These are phyloP conservation scores for Gautieria morchelliformis DNA, from an alignment of 768 basidiomycete genomes.

Conservation along the genomic window DNA sequence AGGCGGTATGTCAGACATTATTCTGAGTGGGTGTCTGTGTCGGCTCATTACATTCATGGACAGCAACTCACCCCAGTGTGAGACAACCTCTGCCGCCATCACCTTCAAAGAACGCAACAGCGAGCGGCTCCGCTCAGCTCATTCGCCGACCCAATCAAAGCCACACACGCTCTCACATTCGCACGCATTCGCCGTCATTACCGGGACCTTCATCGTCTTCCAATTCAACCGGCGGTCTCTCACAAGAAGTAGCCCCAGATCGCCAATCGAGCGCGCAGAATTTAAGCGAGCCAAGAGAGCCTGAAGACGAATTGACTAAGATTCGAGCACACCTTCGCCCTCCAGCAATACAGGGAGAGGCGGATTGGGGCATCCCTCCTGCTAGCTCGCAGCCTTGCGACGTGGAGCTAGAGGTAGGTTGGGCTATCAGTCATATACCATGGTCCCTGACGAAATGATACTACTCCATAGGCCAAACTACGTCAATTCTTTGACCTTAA, in stretches of 20 bases:
- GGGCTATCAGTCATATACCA: not conserved
- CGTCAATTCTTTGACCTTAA: slow-evolving; percentile 70
- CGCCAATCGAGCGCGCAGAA: not conserved
- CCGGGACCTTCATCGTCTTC: not conserved
- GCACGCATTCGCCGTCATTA: not conserved
- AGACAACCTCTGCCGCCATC: not conserved
- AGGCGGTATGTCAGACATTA: slow-evolving; percentile 1
- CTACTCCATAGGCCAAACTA: slow-evolving; percentile 59
- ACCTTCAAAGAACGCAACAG: not conserved
- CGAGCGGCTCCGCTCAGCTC: not conserved
- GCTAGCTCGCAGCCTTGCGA: slow-evolving; percentile 46
- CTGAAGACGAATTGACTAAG: slow-evolving; percentile 30
- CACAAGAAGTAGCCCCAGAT: not conserved
- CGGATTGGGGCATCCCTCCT: slow-evolving; percentile 73
- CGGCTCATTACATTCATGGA: not conserved
- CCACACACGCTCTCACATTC: not conserved
- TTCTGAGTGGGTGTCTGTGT: not conserved
- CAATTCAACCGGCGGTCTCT: not conserved
- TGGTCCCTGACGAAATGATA: not conserved
- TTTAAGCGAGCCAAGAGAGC: not conserved
- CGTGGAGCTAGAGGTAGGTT: slow-evolving; percentile 49
- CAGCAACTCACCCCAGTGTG: not conserved
- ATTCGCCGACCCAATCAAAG: not conserved
- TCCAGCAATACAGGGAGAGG: slow-evolving; percentile 50
- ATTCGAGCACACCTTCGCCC: slow-evolving; percentile 53